Base-by-base conservation (phyloP, 75 land plant genomes). In the Picea glauca region DNA sequence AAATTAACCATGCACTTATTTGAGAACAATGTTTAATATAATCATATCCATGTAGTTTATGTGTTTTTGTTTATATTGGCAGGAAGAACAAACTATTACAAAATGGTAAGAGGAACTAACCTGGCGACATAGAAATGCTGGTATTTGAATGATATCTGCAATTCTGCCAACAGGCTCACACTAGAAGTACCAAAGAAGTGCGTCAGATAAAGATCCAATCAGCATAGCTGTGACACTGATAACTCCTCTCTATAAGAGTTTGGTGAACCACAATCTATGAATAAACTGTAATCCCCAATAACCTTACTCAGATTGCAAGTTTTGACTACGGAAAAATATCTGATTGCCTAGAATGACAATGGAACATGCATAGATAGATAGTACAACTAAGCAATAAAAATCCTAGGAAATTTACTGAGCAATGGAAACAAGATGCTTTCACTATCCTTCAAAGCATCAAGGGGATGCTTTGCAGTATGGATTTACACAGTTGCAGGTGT, bases 71-170 rank as follows among this genome's bases (percentile, higher is more conserved):
- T 32, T 33, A 50, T 12, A 76, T 60, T 40, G 15, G 17, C n/a
- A 50, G 32, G 17, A 75, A 76, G 4, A 18, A n/a, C 62, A 60
- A 3, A 4, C 13, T 75, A 56, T n/a, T 30, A 76, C 11, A 58
- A 40, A 72, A 60, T 26, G 60, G 21, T 50, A 6, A 64, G 50
- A 75, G 61, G 30, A 46, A 62, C 31, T 62, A 63, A 95, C 98
- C 93, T 95, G 99, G 13, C 99, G 92, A 78, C 99, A 97, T 33
- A 97, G 81, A 72, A 97, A 97, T 26, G 99, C 99, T 43, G 99
- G 98, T 84, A 98, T 98, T 84, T 98, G 99, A 58, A 98, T 91
- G 23, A 98, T 86, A 83, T 98, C 99, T n/a, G 99, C 99, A 78
- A 98, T 87, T 84, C 83, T 90, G 32, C 91, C 96, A 76, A 91